Evolutionary conservation across 148 eudicot genomes (phyloP).

Genomic region (Persicaria tinctoria): DNA sequence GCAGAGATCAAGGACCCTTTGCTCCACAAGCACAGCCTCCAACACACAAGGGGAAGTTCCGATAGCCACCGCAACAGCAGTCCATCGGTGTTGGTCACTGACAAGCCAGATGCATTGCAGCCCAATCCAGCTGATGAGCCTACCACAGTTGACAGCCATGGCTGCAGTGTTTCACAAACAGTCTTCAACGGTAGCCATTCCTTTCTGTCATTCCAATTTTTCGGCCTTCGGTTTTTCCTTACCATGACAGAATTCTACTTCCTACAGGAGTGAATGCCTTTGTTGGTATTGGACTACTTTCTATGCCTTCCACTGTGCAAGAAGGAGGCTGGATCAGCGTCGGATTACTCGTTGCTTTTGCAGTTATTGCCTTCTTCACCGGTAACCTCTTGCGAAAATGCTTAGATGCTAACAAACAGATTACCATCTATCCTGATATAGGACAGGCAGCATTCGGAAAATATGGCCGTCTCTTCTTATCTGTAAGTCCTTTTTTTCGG

Average conservation of each 20-base stretch:
- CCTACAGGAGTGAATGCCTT: slow-evolving; percentile 57
- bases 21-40: slow-evolving; percentile 25
- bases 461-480: slow-evolving; percentile 60
- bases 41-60: slow-evolving; percentile 21
- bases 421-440: slow-evolving; percentile 66
- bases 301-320: slow-evolving; percentile 67
- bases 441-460: slow-evolving; percentile 90
- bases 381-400: slow-evolving; percentile 60
- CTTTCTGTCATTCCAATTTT: not conserved
- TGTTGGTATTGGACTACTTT: slow-evolving; percentile 82
- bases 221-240: not conserved
- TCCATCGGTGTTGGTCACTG: slow-evolving; percentile 25
- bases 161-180: slow-evolving; percentile 51
- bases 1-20: slow-evolving; percentile 36
- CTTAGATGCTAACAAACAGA: slow-evolving; percentile 49
- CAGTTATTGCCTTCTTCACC: slow-evolving; percentile 59
- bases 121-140: slow-evolving; percentile 34
- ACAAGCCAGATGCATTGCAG: slow-evolving; percentile 17
- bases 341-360: slow-evolving; percentile 47
- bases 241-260: not conserved
- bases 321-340: slow-evolving; percentile 90
- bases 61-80: slow-evolving; percentile 9
- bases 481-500: slow-evolving; percentile 34
- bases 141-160: slow-evolving; percentile 18
- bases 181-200: slow-evolving; percentile 37